Base-by-base conservation (phyloP, 2,329 filamentous ascomycete genomes). In the Colletotrichum coccodes region DNA sequence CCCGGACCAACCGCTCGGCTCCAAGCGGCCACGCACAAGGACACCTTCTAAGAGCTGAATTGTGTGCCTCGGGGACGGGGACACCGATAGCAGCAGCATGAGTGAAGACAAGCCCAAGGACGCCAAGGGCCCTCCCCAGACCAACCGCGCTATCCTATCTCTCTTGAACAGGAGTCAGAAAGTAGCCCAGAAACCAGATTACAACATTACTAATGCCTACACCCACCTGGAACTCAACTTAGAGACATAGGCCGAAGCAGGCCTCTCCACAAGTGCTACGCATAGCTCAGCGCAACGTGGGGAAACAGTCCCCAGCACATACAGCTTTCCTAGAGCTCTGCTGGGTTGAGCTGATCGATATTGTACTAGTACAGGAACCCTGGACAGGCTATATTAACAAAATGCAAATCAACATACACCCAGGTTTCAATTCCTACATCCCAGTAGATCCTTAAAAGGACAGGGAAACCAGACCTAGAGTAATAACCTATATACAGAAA, bases 271-370 rank as follows among this genome's bases (percentile, higher is more conserved):
- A 14, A 14, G 26, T 57, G 30, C 23, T 57, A 44, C 12, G 16
- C 7, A 36, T 57, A 1, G 53, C 53, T 21, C 11, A 57, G 53
- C 44, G 16, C 44, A 57, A 57, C 38, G 53, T 57, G 36, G 53
- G 38, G 26, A 57, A 57, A 36, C 28, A 3, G 5, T 18, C 18
- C 36, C 54, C 26, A 21, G 38, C 38, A 1, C 3, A 58, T 23
- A 58, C 38, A 32, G 54, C 54, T 28, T 23, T 57, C 21, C 7
- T 57, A 42, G 53, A 57, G 53, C 53, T 57, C 34, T 57, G 53
- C 53, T 57, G 53, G 23, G 53, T 21, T 16, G 36, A 57, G 28
- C n/a, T 42, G 53, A 30, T 57, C 23, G 34, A 57, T 12, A 30
- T 57, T 28, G 53, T 57, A 0, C 21, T 57, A 14, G 34, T 57